Conservation (phyloP, 2,329 filamentous ascomycete species). For the Chaetomium sp. region DNA sequence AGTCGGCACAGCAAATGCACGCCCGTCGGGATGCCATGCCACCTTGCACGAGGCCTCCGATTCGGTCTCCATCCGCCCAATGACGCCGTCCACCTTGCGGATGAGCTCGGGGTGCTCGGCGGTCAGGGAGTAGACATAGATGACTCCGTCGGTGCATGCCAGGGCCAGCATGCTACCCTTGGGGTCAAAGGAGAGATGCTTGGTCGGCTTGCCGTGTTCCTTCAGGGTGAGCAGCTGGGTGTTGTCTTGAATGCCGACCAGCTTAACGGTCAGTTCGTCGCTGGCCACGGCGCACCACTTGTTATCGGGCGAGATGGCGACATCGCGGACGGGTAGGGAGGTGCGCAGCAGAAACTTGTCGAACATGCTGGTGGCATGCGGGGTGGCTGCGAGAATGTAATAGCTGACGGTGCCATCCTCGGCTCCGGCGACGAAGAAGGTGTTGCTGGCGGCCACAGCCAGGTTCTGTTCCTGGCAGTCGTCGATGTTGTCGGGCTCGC, state of each 20-base stretch:
- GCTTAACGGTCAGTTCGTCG: conserved; percentile 88
- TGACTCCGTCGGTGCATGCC: conserved; percentile 82
- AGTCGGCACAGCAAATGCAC: conserved; percentile 84
- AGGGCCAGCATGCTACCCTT: conserved; percentile 74
- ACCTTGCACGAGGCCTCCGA: conserved; percentile 73
- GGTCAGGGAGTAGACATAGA: conserved; percentile 87
- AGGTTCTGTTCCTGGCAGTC: conserved; percentile 86
- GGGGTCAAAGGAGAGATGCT: conserved; percentile 86
- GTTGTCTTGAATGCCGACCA: conserved; percentile 82
- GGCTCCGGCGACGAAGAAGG: conserved; percentile 84
- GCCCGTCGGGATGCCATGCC: conserved; percentile 92
- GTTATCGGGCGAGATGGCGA: conserved; percentile 77
- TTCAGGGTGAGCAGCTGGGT: conserved; percentile 74
- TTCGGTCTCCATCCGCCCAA: conserved; percentile 75
- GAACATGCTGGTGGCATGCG: conserved; percentile 59
- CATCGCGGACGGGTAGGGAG: conserved; percentile 82
- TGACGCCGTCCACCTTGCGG: conserved; percentile 81
- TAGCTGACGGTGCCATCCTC: conserved; percentile 96
- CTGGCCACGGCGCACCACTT: conserved; percentile 95
- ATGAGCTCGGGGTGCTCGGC: conserved; percentile 79
- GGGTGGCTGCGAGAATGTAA: conserved; percentile 68
- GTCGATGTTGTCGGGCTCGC: conserved; percentile 89
- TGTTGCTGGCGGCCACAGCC: conserved; percentile 73
- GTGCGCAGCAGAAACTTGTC: conserved; percentile 82
- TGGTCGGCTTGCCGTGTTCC: conserved; percentile 84